Base-by-base conservation (phyloP, 495 filamentous ascomycete genomes). In the Cairneyella variabilis region DNA sequence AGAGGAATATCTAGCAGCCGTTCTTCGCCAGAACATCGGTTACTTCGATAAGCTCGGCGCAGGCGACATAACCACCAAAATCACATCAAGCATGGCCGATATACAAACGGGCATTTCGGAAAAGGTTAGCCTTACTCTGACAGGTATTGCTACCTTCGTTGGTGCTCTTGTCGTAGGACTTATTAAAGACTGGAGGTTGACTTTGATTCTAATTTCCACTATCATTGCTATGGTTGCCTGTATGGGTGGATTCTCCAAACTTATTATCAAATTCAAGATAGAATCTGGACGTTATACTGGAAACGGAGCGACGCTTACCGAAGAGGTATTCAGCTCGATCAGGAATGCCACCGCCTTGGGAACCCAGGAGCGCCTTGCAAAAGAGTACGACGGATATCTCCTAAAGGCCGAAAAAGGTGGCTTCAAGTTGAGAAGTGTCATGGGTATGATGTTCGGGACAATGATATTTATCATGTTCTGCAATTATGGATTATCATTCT, bases 251-350 rank as follows among this genome's bases (percentile, higher is more conserved):
- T 18, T 39, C 7, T 23, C 48, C 8, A 26, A 32, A 12, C 21
- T 18, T 10, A 21, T 41, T 6, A 37, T 16, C 11, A 1, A 18
- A 18, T 21, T 16, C 27, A 10, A 16, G 9, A 6, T 8, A 20
- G 11, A 11, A 16, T 17, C 28, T 21, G n/a, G 4, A 10, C 7
- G 14, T 3, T 22, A 22, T 3, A 21, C 23, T 30, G n/a, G n/a
- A n/a, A n/a, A n/a, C n/a, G n/a, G 90, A 61, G 90, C 91, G 39
- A 90, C 85, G 0, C 77, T 97, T 12, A 90, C 89, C 0, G 92
- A 96, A 66, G 91, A 97, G 69, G 91, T 95, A 48, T 80, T 97
- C 65, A 91, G 85, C 64, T 95, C 90, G 7, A 85, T 96, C 57
- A 81, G 92, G 22, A 96, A 92, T 64, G 85, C 90, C 12, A 83